phyloP scores from a whole-genome alignment of 192 early-diverging fungal species.

The Diversispora eburnea region DNA sequence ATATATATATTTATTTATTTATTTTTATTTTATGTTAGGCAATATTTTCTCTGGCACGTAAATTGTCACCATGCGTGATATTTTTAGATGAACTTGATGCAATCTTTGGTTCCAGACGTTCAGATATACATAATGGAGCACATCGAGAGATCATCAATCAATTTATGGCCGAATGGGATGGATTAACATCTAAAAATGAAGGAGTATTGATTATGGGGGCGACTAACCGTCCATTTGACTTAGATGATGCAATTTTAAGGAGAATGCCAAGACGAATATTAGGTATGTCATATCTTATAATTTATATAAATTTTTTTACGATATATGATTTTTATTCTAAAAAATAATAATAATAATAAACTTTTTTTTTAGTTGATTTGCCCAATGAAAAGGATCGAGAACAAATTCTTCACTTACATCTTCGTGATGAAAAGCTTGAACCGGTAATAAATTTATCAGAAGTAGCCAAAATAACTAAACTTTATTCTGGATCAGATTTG shows the following conservation, averaged over 20 bases:
- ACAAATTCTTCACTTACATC: conserved; percentile 70
- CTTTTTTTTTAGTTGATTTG: conserved; percentile 65
- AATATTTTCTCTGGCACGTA: conserved; percentile 88
- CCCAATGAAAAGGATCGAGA: conserved; percentile 73
- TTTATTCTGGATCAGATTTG: conserved; percentile 91
- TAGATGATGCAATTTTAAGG: conserved; percentile 94
- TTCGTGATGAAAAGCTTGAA: conserved; percentile 74
- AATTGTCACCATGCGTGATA: conserved; percentile 92
- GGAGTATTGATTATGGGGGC: conserved; percentile 88
- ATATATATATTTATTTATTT: background rate
- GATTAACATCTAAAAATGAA: conserved; percentile 66
- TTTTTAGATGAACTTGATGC: conserved; percentile 97
- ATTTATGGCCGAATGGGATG: conserved; percentile 98
- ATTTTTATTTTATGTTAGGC: conserved; percentile 49
- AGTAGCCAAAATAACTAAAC: conserved; percentile 67
- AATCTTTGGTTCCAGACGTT: conserved; percentile 56
- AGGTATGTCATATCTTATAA: conserved; percentile 35
- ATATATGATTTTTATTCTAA: background rate
- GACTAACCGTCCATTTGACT: conserved; percentile 94
- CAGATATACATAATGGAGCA: conserved; percentile 45
- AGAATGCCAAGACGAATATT: conserved; percentile 87
- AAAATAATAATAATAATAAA: no score
- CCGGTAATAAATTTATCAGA: conserved; percentile 52
- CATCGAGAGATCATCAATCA: conserved; percentile 86
- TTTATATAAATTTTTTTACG: background rate